Evolutionary conservation across 169 alveolate species (phyloP), one percentile per base, ranked within the genome.

Genomic region (Plasmodium gallinaceum): DNA sequence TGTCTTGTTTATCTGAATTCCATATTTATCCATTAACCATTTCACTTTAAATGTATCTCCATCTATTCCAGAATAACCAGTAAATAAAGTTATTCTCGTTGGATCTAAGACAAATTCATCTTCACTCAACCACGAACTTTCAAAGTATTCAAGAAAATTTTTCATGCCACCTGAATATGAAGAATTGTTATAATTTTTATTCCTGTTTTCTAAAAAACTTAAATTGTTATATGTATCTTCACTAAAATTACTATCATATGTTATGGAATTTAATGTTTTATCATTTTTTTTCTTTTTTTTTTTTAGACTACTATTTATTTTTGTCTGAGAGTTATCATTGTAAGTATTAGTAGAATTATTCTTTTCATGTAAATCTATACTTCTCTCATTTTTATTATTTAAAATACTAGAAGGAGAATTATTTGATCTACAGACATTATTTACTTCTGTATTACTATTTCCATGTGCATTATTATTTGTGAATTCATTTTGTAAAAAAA

Each of bases 61-160:
- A 37, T 91, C 94, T 18, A 91, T 62, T 12, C 94, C 94, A 1
- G 91, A 60, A n/a, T 72, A 61, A 18, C 94, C 94, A 0, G 94
- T 91, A 64, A 68, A 91, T 61, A 91, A 71, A 0, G 94, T 91
- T 24, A 91, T 91, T 14, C 94, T 54, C 14, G 94, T 91, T 6
- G 94, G 94, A 61, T 91, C 94, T 52, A 91, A 80, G 14, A 91
- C 94, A 71, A 91, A 91, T 68, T 91, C 94, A 46, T 91, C 94
- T 58, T 91, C 94, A 39, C 92, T 72, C 22, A 91, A 90, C 94
- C 94, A 91, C 0, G 80, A 78, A 16, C 83, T 76, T 62, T 91
- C 94, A 26, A 91, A 86, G 52, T 83, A 83, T 68, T 83, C 91
- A 5, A 83, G 48, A 48, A 83, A 83, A 68, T 83, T 83, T 5